Conservation (phyloP, 2,329 filamentous ascomycete species). For the Colletotrichum cereale region DNA sequence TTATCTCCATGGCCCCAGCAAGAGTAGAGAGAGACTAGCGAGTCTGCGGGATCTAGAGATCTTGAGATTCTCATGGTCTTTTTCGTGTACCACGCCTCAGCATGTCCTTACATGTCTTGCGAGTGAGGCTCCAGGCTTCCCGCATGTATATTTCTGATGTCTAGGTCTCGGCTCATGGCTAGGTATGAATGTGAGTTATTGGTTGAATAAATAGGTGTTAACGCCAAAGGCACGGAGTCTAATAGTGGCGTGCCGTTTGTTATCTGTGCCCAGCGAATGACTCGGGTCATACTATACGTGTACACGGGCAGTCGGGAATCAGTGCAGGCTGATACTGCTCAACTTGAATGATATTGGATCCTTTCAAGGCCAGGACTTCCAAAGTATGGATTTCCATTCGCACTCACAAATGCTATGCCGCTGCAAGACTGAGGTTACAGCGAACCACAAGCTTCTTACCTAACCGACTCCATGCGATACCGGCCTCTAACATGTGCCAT, state of each 20-base stretch:
- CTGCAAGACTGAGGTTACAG: background rate
- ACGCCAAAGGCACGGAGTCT: background rate
- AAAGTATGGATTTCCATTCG: background rate
- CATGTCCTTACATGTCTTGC: background rate
- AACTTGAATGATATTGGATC: background rate
- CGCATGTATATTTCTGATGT: background rate
- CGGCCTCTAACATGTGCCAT: background rate
- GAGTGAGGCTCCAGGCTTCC: background rate
- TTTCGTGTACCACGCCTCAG: background rate
- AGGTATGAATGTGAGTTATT: background rate
- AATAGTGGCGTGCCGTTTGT: background rate
- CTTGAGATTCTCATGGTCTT: constrained; percentile 11
- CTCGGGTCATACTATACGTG: background rate
- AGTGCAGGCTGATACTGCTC: background rate
- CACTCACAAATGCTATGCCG: background rate
- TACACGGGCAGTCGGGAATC: too few relatives aligned
- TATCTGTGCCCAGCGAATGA: background rate
- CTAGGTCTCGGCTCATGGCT: background rate
- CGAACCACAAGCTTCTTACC: background rate
- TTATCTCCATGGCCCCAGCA: constrained; percentile 23
- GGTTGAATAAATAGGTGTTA: too few relatives aligned
- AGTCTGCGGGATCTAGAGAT: constrained; percentile 25
- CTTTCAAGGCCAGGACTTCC: background rate
- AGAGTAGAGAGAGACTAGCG: background rate
- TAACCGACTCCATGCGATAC: background rate